Evolutionary conservation across 192 early-diverging fungal genomes (phyloP).

Genomic region (Coemansia sp.): DNA sequence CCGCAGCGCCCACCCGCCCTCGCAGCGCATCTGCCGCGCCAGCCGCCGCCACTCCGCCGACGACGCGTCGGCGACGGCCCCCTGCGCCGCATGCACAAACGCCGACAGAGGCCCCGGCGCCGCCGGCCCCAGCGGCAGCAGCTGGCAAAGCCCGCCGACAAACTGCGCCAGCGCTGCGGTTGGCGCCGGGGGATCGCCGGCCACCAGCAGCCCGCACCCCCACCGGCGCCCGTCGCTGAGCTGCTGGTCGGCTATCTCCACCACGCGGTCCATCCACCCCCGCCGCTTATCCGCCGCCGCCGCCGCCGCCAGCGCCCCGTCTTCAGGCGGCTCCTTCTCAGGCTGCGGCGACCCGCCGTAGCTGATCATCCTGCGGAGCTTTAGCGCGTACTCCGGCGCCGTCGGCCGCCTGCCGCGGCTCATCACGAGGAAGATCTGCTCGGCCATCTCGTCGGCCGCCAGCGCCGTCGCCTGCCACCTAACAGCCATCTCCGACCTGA

Average conservation of each 20-base stretch:
- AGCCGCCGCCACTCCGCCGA: constrained; percentile 28
- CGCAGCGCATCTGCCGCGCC: constrained; percentile 56
- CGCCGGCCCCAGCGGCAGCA: constrained; percentile 23
- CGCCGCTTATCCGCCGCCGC: constrained; percentile 31
- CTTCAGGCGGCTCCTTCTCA: constrained; percentile 3
- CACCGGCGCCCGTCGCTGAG: constrained; percentile 64
- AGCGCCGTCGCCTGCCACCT: constrained; percentile 27
- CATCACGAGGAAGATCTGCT: constrained; percentile 47
- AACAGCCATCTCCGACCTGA: constrained; percentile 43
- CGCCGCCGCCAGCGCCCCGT: not conserved
- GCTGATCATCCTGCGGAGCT: constrained; percentile 32
- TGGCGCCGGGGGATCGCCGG: constrained; percentile 11
- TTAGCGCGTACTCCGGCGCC: constrained; percentile 21
- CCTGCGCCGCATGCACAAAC: constrained; percentile 25
- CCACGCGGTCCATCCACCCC: constrained; percentile 76
- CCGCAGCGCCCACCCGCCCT: constrained; percentile 77
- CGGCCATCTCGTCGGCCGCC: constrained; percentile 32
- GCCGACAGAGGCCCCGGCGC: constrained; percentile 22
- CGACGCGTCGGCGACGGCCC: not conserved
- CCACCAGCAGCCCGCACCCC: constrained; percentile 60
- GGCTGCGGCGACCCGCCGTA: constrained; percentile 12
- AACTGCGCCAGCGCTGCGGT: constrained; percentile 36
- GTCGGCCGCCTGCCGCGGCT: constrained; percentile 36
- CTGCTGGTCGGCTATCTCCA: constrained; percentile 79
- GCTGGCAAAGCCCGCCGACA: constrained; percentile 30